Percentiles rank a stretch among this genome's conserved stretches.
phyloP scores from a whole-genome alignment of 2,329 filamentous ascomycete genomes.

The Immersiporthe knoxdaviesiana region DNA sequence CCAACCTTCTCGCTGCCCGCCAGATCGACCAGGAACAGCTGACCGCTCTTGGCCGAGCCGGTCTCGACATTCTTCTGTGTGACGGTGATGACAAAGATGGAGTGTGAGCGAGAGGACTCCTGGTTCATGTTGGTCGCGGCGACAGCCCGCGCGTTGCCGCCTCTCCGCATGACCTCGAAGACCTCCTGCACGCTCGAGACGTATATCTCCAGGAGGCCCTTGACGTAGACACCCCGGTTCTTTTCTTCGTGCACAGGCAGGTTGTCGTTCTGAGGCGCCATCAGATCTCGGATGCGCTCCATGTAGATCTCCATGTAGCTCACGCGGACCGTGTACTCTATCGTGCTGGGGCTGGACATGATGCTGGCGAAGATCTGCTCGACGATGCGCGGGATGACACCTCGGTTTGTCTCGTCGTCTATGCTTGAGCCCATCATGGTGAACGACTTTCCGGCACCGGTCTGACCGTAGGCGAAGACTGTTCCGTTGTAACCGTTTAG shows the following conservation, averaged over 20 bases:
- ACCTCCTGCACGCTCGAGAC: constrained; percentile 95
- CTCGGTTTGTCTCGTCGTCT: constrained; percentile 83
- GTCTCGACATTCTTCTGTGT: constrained; percentile 98
- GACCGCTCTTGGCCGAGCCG: constrained; percentile 92
- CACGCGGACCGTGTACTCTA: constrained; percentile 98
- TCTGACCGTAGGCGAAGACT: constrained; percentile 98
- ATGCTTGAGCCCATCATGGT: constrained; percentile 99
- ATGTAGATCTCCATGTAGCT: constrained; percentile 99
- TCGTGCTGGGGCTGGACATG: constrained; percentile 85
- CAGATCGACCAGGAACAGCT: constrained; percentile 96
- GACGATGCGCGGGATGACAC: constrained; percentile 95
- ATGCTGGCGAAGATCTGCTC: constrained; percentile 98
- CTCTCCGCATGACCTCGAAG: constrained; percentile 93
- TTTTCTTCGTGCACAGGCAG: constrained; percentile 98
- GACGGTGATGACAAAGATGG: constrained; percentile 95
- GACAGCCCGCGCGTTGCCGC: constrained; percentile 86
- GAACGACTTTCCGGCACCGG: constrained; percentile 97
- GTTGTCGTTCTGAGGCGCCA: constrained; percentile 93
- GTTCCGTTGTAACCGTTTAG: constrained; percentile 99
- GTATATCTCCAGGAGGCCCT: constrained; percentile 91
- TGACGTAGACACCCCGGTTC: constrained; percentile 93
- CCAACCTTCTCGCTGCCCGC: constrained; percentile 98
- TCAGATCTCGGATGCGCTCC: constrained; percentile 93
- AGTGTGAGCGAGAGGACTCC: constrained; percentile 96
- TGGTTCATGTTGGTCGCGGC: constrained; percentile 99